These are phyloP conservation scores for Candida stauntonica DNA, from an alignment of 805 yeast genomes.

Conservation along the genomic window DNA sequence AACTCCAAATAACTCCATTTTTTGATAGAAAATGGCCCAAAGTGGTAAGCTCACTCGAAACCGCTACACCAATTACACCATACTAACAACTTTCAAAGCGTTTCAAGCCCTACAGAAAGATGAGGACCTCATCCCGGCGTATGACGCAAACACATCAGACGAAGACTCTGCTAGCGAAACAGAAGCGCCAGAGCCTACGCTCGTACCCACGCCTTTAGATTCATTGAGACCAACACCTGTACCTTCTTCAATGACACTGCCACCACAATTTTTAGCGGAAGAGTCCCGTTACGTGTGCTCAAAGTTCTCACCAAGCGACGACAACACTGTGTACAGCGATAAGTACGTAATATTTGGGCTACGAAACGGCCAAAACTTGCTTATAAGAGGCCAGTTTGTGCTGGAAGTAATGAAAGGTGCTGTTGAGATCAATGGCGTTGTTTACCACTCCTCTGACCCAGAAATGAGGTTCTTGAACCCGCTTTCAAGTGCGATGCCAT, in stretches of 20 bases:
- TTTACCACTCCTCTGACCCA: slow-evolving; percentile 28
- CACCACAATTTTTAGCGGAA: background rate
- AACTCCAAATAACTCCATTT: background rate
- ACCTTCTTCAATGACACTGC: background rate
- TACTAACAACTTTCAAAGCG: slow-evolving; percentile 13
- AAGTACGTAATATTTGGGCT: slow-evolving; percentile 38
- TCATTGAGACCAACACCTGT: slow-evolving; percentile 3
- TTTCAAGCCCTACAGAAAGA: slow-evolving; percentile 20
- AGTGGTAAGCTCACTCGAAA: slow-evolving; percentile 10
- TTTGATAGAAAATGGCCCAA: slow-evolving; percentile 6
- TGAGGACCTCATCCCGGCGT: slow-evolving; percentile 16
- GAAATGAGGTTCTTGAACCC: slow-evolving; percentile 34
- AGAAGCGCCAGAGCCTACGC: background rate
- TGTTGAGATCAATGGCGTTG: slow-evolving; percentile 37
- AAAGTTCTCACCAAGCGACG: slow-evolving; percentile 34
- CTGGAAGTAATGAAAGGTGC: slow-evolving; percentile 45
- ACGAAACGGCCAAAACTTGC: slow-evolving; percentile 36
- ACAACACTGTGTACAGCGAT: slow-evolving; percentile 34
- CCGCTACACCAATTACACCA: no score
- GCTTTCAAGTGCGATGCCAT: slow-evolving; percentile 35
- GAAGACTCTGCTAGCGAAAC: slow-evolving; percentile 11
- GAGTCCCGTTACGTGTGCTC: slow-evolving; percentile 28
- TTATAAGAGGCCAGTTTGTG: slow-evolving; percentile 44
- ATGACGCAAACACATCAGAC: slow-evolving; percentile 23
- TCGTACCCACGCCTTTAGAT: background rate